Conservation (phyloP, 768 basidiomycete species). For the Imleria badia region DNA sequence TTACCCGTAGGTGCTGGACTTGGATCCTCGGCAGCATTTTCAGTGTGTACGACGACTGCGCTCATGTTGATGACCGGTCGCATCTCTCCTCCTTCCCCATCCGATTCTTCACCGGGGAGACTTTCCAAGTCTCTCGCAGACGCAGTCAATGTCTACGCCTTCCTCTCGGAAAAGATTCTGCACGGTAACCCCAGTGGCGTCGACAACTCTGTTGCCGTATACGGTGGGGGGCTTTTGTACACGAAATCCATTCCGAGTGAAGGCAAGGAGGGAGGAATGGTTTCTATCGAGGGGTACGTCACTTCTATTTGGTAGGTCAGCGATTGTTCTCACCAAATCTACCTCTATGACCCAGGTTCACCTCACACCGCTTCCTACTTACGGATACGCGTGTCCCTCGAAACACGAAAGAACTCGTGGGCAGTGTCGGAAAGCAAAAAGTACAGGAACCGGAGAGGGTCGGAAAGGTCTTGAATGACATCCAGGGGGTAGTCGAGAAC, state of each 20-base stretch:
- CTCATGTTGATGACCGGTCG: slow-evolving; percentile 75
- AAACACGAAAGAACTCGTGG: slow-evolving; percentile 93
- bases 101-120: slow-evolving; percentile 40
- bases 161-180: slow-evolving; percentile 91
- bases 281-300: slow-evolving; percentile 78
- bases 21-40: slow-evolving; percentile 96
- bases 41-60: slow-evolving; percentile 79
- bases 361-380: slow-evolving; percentile 84
- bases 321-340: slow-evolving; percentile 10
- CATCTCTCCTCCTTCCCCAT: slow-evolving; percentile 53
- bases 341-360: slow-evolving; percentile 59
- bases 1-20: slow-evolving; percentile 95
- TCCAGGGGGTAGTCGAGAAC: slow-evolving; percentile 84
- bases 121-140: slow-evolving; percentile 66
- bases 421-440: slow-evolving; percentile 78
- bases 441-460: slow-evolving; percentile 83
- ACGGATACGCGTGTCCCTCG: slow-evolving; percentile 92
- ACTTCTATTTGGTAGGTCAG: no score
- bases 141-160: slow-evolving; percentile 89
- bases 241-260: slow-evolving; percentile 60
- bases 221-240: slow-evolving; percentile 91
- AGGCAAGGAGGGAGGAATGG: slow-evolving; percentile 77
- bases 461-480: slow-evolving; percentile 70
- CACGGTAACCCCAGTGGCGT: slow-evolving; percentile 98
- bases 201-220: slow-evolving; percentile 92